A percentile compares a stretch with the other conserved stretches of the same genome.
Conservation (phyloP, 2,329 filamentous ascomycete species). For the Gremmenia infestans region DNA sequence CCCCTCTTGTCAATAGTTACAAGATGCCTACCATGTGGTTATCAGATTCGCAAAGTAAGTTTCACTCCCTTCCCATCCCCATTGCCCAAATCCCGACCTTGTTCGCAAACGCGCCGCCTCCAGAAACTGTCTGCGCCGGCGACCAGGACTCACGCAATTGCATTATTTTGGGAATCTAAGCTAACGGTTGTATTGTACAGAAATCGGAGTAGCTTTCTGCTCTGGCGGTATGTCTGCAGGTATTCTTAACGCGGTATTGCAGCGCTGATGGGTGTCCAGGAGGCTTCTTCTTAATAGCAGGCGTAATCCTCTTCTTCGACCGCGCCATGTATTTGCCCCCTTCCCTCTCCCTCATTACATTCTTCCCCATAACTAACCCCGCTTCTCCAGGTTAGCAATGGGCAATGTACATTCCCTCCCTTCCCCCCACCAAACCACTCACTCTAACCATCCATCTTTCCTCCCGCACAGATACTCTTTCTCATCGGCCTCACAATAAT, state of each 20-base stretch:
- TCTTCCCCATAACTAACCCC: conserved; percentile 3
- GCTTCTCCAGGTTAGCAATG: conserved; percentile 76
- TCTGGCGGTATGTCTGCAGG: conserved; percentile 72
- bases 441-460: conserved; percentile 8
- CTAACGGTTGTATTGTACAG: conserved; percentile 44
- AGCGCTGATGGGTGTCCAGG: conserved; percentile 47
- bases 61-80: conserved; percentile 16
- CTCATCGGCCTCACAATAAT: conserved; percentile 93
- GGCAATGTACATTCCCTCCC: conserved; percentile 54
- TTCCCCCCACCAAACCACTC: conserved; percentile 40
- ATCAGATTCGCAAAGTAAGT: conserved; percentile 87
- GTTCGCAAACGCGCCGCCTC: background rate
- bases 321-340: conserved; percentile 66
- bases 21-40: conserved; percentile 72
- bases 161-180: conserved; percentile 8
- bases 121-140: conserved; percentile 20
- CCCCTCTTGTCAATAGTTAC: background rate
- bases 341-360: background rate
- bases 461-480: conserved; percentile 74
- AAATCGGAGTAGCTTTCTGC: conserved; percentile 96
- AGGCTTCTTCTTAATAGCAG: conserved; percentile 89
- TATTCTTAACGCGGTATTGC: conserved; percentile 4
- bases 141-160: conserved; percentile 6
- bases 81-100: background rate
- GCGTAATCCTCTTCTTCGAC: conserved; percentile 96